phyloP scores from a whole-genome alignment of 2,329 filamentous ascomycete species.

The Ophiosphaerella narmari region DNA sequence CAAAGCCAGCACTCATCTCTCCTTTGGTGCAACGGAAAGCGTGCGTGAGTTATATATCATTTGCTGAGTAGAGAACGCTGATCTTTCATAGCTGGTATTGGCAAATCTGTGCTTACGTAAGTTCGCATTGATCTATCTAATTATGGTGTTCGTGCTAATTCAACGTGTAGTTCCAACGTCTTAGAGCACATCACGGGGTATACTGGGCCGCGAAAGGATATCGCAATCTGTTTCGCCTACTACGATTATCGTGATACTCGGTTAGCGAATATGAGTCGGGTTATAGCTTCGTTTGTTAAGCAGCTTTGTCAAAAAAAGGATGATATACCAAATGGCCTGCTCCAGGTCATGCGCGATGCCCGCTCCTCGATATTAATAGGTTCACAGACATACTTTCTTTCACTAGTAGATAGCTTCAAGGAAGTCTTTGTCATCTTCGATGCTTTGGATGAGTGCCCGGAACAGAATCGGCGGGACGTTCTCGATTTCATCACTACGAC shows the following conservation, averaged over 20 bases:
- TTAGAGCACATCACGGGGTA: conserved; percentile 22
- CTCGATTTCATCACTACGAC: conserved; percentile 9
- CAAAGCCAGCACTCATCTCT: conserved; percentile 9
- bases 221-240: conserved; percentile 24
- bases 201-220: conserved; percentile 9
- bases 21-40: conserved; percentile 30
- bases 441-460: conserved; percentile 21
- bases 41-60: conserved; percentile 7
- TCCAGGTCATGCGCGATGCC: conserved; percentile 12
- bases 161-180: conserved; percentile 20
- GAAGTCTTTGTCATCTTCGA: conserved; percentile 16
- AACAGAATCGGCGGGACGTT: conserved; percentile 8
- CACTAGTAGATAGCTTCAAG: conserved; percentile 5
- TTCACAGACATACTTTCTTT: conserved; percentile 9
- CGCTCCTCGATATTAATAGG: conserved; percentile 11
- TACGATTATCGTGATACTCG: conserved; percentile 22
- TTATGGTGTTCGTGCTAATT: not conserved
- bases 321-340: conserved; percentile 6
- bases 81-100: conserved; percentile 23
- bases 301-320: conserved; percentile 14
- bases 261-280: conserved; percentile 2
- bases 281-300: conserved; percentile 15
- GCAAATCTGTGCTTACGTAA: conserved; percentile 27
- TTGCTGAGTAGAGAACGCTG: not conserved
- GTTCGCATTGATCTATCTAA: not conserved